Conservation (phyloP, 1,139 yeast genomes). For the Sugiyamaella paludigena region DNA sequence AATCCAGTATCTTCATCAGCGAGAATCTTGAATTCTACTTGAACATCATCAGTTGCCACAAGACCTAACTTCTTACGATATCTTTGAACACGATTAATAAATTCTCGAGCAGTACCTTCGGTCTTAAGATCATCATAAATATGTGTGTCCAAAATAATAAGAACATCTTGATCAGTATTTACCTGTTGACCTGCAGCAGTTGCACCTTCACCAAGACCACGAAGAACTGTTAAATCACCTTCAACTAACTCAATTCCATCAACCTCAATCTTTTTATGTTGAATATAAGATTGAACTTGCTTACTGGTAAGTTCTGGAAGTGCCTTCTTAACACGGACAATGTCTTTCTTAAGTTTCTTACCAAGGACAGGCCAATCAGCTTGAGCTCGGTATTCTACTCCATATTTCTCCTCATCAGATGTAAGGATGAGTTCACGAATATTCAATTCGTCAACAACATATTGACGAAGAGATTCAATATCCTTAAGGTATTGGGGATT, state of each 20-base stretch:
- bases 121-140: constrained; percentile 83
- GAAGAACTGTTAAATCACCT: constrained; percentile 86
- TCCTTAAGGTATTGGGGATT: constrained; percentile 74
- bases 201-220: constrained; percentile 74
- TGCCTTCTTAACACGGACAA: constrained; percentile 90
- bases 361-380: constrained; percentile 99
- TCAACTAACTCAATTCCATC: constrained; percentile 84
- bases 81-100: constrained; percentile 95
- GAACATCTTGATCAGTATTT: constrained; percentile 83
- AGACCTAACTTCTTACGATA: constrained; percentile 95
- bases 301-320: constrained; percentile 77
- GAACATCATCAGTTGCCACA: constrained; percentile 91
- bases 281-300: constrained; percentile 74
- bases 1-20: constrained; percentile 63
- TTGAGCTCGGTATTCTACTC: constrained; percentile 88
- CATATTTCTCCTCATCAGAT: constrained; percentile 85
- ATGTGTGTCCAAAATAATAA: constrained; percentile 84
- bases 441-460: constrained; percentile 87
- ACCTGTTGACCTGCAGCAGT: constrained; percentile 69
- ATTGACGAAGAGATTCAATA: constrained; percentile 70
- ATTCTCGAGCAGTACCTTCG: constrained; percentile 95
- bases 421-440: constrained; percentile 86
- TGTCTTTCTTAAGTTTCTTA: constrained; percentile 92
- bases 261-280: constrained; percentile 72
- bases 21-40: constrained; percentile 71